Base-by-base conservation (phyloP, 129 eudicot species). In the Lactuca sativa region DNA sequence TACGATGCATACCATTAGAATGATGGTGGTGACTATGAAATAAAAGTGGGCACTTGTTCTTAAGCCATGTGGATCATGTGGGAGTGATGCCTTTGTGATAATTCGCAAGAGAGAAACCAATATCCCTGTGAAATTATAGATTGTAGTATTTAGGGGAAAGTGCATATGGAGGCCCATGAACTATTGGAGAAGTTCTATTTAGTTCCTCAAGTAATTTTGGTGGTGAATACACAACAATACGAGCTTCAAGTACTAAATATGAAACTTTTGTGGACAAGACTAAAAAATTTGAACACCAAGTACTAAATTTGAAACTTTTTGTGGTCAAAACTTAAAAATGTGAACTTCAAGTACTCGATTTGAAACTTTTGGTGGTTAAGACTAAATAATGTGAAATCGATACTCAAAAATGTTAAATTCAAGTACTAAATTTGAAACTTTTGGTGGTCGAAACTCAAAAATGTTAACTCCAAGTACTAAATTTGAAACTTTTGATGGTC, bases 61-160 rank as follows among this genome's bases (percentile, higher is more conserved):
- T 34, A 90, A 90, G 31, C 95, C 95, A 70, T 80, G 74, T 58
- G 88, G 86, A 15, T 83, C 66, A 13, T 81, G 84, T 58, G 97
- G 97, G 37, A 90, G 83, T 31, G 85, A 83, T 43, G 87, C 95
- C 72, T 90, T 90, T 31, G 95, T 90, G 76, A 85, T 78, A 21
- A 90, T 83, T 82, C 95, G 74, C 70, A 85, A 64, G 71, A 83
- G 71, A 7, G 83, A 85, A 33, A 90, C 78, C 9, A 87, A 58
- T 43, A 87, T 87, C 63, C 95, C 91, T 87, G 83, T 43, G 7
- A 2, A 9, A n/a, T 16, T 18, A 17, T 59, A 52, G 48, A 67
- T 38, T 37, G 47, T 16, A 44, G 41, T 60, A 60, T 15, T 57
- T 9, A 70, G 65, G 32, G 16, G 54, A 49, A 40, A 49, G 0